Evolutionary conservation across 139 green algal species (phyloP).

Genomic region (Chlamydomonas incerta): DNA sequence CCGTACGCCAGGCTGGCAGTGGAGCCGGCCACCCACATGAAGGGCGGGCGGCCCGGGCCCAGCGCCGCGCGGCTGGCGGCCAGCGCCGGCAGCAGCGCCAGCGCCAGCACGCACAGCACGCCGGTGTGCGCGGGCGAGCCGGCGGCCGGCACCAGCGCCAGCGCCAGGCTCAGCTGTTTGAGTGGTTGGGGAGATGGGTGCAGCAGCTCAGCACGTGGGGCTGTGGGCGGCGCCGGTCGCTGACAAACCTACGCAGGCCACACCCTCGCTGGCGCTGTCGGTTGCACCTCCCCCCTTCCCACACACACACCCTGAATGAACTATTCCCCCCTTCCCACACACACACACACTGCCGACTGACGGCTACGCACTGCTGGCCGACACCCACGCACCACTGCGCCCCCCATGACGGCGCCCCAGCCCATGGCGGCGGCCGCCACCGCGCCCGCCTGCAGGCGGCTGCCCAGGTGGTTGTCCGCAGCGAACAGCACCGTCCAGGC

Average conservation of each 20-base stretch:
- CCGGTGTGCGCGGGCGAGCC: constrained; percentile 12
- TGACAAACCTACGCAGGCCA: too few species aligned
- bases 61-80: not conserved
- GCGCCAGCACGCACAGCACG: constrained; percentile 12
- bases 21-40: constrained; percentile 23
- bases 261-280: too few species aligned
- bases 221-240: too few species aligned
- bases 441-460: not conserved
- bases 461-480: constrained; percentile 37
- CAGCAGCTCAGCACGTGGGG: too few species aligned
- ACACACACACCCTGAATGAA: not conserved
- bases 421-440: not conserved
- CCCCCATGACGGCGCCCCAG: not conserved
- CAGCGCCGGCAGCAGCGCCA: constrained; percentile 12
- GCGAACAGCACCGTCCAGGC: not conserved
- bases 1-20: not conserved
- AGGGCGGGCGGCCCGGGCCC: not conserved
- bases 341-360: not conserved
- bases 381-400: constrained; percentile 5
- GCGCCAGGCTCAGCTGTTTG: constrained; percentile 27
- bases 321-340: too few species aligned
- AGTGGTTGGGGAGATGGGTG: too few species aligned
- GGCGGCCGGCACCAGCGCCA: not conserved
- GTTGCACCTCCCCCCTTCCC: too few species aligned
- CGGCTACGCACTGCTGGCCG: not conserved